These are phyloP conservation scores for Ceratobasidium sp. DNA, from an alignment of 1,284 basidiomycete species.

Conservation along the genomic window DNA sequence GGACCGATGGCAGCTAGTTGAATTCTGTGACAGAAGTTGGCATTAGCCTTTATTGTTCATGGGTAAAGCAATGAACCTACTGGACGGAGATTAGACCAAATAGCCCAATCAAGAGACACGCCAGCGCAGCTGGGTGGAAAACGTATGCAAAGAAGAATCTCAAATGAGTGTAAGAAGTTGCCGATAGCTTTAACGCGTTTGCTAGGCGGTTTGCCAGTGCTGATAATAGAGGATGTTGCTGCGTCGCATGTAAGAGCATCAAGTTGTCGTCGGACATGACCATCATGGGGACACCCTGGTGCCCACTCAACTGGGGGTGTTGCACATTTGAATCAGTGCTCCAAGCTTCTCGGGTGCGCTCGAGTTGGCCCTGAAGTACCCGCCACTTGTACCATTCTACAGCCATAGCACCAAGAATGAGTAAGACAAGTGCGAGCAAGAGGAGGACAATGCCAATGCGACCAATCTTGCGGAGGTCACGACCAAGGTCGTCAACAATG, in stretches of 20 bases:
- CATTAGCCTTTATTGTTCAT: too few relatives aligned
- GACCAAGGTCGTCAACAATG: slow-evolving; percentile 80
- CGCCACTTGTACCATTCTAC: slow-evolving; percentile 83
- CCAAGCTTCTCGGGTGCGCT: slow-evolving; percentile 75
- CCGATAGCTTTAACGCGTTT: slow-evolving; percentile 58
- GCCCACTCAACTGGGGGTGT: slow-evolving; percentile 48
- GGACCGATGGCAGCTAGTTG: slow-evolving; percentile 80
- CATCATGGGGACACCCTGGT: slow-evolving; percentile 55
- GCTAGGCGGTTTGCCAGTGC: slow-evolving; percentile 65
- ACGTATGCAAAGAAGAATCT: slow-evolving; percentile 86
- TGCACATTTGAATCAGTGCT: slow-evolving; percentile 63
- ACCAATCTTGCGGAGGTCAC: slow-evolving; percentile 73
- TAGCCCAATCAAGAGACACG: slow-evolving; percentile 86
- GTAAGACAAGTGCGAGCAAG: slow-evolving; percentile 63
- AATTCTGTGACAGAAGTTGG: slow-evolving; percentile 55
- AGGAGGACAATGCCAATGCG: slow-evolving; percentile 78
- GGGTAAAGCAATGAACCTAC: background rate
- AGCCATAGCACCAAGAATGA: slow-evolving; percentile 67
- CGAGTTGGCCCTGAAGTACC: slow-evolving; percentile 66
- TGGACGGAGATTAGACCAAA: slow-evolving; percentile 84
- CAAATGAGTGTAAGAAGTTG: slow-evolving; percentile 46
- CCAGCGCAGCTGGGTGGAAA: slow-evolving; percentile 85
- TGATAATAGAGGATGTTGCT: slow-evolving; percentile 71
- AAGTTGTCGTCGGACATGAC: slow-evolving; percentile 74
- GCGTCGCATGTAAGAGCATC: slow-evolving; percentile 69